These are phyloP conservation scores for Ophryocystis elektroscirrha DNA, from an alignment of 169 alveolate species.

Conservation along the genomic window DNA sequence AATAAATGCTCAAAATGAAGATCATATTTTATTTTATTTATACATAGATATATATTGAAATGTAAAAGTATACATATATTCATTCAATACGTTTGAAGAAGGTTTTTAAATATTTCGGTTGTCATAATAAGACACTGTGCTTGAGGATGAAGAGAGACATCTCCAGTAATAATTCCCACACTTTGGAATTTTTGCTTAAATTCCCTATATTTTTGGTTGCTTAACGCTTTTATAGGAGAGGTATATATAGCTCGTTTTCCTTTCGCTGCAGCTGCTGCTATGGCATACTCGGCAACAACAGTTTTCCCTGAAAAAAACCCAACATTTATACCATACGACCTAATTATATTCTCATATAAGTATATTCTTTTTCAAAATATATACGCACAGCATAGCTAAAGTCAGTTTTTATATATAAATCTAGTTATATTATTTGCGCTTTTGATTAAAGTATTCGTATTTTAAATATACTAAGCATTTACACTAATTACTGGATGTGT, in stretches of 20 bases:
- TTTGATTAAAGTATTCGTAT: background rate
- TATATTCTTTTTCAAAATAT: background rate
- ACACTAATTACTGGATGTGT: background rate
- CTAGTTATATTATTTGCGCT: background rate
- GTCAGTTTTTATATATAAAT: background rate
- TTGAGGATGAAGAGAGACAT: conserved; percentile 70
- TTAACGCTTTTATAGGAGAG: conserved; percentile 91
- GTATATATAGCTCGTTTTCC: conserved; percentile 82
- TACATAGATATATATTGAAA: conserved; percentile 5
- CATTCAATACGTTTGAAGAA: conserved; percentile 50
- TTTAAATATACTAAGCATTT: background rate
- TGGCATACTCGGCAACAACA: conserved; percentile 57
- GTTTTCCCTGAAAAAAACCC: conserved; percentile 22
- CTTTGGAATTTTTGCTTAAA: conserved; percentile 43
- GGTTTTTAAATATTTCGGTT: conserved; percentile 80
- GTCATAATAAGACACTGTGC: conserved; percentile 91
- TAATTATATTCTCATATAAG: too few species aligned
- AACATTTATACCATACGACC: too few species aligned
- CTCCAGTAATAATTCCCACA: conserved; percentile 84
- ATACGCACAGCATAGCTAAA: background rate
- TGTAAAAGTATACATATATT: conserved; percentile 6
- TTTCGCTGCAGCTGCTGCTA: conserved; percentile 66
- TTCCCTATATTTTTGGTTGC: conserved; percentile 86
- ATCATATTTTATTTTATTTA: background rate
- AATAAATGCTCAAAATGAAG: background rate